These are phyloP conservation scores for Aspergillus unguis DNA, from an alignment of 2,329 filamentous ascomycete species.

Conservation along the genomic window DNA sequence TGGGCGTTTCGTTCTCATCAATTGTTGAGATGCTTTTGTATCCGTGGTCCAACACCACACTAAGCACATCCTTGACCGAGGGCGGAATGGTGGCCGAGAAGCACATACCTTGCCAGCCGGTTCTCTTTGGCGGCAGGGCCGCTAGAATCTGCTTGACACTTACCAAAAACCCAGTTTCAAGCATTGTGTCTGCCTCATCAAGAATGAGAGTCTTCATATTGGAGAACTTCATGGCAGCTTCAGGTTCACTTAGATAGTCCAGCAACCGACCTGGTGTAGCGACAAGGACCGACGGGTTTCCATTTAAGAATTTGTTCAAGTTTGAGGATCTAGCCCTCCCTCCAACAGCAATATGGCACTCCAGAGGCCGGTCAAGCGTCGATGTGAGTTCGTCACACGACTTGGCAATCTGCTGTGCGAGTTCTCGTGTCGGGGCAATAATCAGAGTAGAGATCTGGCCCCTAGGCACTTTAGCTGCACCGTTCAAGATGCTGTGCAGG, in stretches of 20 bases:
- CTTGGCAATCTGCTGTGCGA: conserved; percentile 51
- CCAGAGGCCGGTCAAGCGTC: conserved; percentile 35
- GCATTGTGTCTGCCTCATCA: conserved; percentile 40
- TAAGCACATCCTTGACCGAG: conserved; percentile 74
- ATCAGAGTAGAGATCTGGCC: conserved; percentile 47
- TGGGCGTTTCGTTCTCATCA: conserved; percentile 70
- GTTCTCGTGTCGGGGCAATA: conserved; percentile 49
- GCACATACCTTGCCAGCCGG: conserved; percentile 59
- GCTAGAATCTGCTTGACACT: conserved; percentile 52
- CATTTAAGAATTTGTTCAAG: conserved; percentile 26
- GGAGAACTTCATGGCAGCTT: conserved; percentile 43
- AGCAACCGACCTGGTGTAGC: conserved; percentile 49
- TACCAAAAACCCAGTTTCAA: conserved; percentile 44
- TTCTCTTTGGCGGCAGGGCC: conserved; percentile 50
- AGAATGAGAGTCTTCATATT: conserved; percentile 50
- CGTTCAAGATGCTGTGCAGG: conserved; percentile 44
- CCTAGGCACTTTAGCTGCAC: conserved; percentile 21
- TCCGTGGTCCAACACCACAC: conserved; percentile 55
- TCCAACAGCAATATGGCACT: conserved; percentile 48
- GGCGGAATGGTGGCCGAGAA: conserved; percentile 88
- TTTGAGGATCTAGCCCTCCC: conserved; percentile 30
- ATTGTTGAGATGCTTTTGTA: conserved; percentile 90
- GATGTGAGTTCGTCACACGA: conserved; percentile 44
- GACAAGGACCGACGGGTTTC: conserved; percentile 39
- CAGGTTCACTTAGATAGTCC: conserved; percentile 46